Conservation (phyloP, 208 protist species). For the Acanthamoeba healyi region DNA sequence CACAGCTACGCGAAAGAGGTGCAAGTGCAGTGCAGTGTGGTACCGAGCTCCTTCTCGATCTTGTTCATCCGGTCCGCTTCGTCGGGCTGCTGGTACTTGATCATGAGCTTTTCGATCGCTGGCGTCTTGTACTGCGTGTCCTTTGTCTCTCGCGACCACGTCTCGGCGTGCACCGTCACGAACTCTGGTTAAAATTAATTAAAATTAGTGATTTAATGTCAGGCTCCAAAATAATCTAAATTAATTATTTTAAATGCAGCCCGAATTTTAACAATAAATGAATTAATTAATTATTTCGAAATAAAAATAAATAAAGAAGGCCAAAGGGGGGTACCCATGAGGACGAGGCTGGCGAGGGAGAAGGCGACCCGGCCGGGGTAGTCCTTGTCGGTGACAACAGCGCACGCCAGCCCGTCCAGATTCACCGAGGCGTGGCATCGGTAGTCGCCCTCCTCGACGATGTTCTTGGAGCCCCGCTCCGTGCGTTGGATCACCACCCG, state of each 20-base stretch:
- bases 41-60: constrained; percentile 76
- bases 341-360: constrained; percentile 50
- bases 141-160: background rate
- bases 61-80: constrained; percentile 71
- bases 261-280: background rate
- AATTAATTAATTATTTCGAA: background rate
- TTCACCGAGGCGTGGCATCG: constrained; percentile 33
- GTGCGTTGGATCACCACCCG: constrained; percentile 57
- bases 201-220: background rate
- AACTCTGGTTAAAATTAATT: background rate
- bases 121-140: constrained; percentile 55
- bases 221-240: background rate
- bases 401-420: constrained; percentile 35
- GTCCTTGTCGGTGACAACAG: constrained; percentile 57
- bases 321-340: background rate
- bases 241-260: background rate
- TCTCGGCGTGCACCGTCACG: background rate
- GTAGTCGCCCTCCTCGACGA: constrained; percentile 70
- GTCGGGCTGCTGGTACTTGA: constrained; percentile 70
- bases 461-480: constrained; percentile 7
- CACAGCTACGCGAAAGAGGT: too few species aligned
- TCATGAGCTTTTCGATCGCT: constrained; percentile 10
- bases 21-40: background rate
- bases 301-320: background rate
- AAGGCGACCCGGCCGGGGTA: constrained; percentile 44